Evolutionary conservation across 2,329 filamentous ascomycete genomes (phyloP), one percentile per base, ranked within the genome.

Genomic region (Leptographium radiaticola): DNA sequence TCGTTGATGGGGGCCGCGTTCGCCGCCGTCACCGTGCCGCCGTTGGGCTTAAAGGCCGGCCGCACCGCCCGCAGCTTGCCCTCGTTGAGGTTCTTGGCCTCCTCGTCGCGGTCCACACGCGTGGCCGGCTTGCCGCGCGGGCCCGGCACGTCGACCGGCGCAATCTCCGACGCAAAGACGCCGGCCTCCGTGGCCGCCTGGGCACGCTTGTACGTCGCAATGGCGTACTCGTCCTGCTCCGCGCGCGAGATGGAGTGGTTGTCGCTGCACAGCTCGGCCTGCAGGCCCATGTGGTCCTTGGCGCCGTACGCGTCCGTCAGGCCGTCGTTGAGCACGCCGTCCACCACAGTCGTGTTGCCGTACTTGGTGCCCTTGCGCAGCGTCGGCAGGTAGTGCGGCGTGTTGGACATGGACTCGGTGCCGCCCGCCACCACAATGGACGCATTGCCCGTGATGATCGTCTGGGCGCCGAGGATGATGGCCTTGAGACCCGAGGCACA

Each of bases 401-500:
- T 79, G 75, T 97, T 97, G 67, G 90, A 95, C 93, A 98, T 98
- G 76, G 89, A 95, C 76, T 98, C 93, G 62, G 91, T 83, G 63
- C 93, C 93, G 66, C 90, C 93, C 60, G 90, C 93, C 56, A 98
- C 89, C 60, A 98, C 83, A 60, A 96, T 84, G 62, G 88, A 84
- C 60, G 91, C 91, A 67, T 89, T 95, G 62, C 93, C 91, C 53
- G 90, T 95, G 70, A 97, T 89, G 75, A 98, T 98, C 64, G 91
- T 96, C 73, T 97, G 93, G 51, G 91, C 88, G 62, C 87, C 93
- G 57, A 98, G 79, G 61, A 95, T 89, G 66, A 98, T 85, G 62
- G 93, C 88, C 77, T 98, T 98, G 68, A 96, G 75, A 46, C 86
- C 84, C 11, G 90, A 96, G 59, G 93, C 93, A 79, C 93, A 98